A percentile compares a stretch with the other conserved stretches of the same genome.
Evolutionary conservation across 2,329 filamentous ascomycete species (phyloP).

Genomic region (Talaromyces pinophilus): DNA sequence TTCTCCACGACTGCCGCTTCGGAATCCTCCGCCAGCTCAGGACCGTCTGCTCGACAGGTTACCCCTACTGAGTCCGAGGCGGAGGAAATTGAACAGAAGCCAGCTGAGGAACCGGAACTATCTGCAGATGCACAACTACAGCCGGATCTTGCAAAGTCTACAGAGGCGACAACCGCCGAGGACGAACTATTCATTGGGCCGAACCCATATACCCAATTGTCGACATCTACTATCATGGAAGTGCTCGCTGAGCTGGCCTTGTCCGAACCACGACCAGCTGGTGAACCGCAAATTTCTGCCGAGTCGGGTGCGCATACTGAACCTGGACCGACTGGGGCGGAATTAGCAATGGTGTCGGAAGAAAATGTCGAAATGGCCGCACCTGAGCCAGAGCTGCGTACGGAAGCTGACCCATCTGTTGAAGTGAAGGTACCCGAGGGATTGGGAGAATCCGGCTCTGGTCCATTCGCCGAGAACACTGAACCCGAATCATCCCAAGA

Average conservation of each 20-base stretch:
- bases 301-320: neutral
- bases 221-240: neutral
- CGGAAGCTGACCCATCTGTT: neutral
- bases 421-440: no score
- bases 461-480: neutral
- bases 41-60: neutral
- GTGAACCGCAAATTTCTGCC: neutral
- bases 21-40: neutral
- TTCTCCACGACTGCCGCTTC: neutral
- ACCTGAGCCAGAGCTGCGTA: neutral
- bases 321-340: neutral
- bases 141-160: neutral
- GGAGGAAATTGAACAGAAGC: neutral
- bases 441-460: neutral
- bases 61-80: neutral
- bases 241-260: neutral
- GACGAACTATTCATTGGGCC: neutral
- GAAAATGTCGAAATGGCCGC: neutral
- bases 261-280: neutral
- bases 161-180: neutral
- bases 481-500: neutral
- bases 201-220: neutral
- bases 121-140: neutral
- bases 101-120: neutral
- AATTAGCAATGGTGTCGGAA: neutral